A percentile compares a stretch with the other conserved stretches of the same genome.
Evolutionary conservation across 495 filamentous ascomycete species (phyloP).

Genomic region (Clohesyomyces aquaticus): DNA sequence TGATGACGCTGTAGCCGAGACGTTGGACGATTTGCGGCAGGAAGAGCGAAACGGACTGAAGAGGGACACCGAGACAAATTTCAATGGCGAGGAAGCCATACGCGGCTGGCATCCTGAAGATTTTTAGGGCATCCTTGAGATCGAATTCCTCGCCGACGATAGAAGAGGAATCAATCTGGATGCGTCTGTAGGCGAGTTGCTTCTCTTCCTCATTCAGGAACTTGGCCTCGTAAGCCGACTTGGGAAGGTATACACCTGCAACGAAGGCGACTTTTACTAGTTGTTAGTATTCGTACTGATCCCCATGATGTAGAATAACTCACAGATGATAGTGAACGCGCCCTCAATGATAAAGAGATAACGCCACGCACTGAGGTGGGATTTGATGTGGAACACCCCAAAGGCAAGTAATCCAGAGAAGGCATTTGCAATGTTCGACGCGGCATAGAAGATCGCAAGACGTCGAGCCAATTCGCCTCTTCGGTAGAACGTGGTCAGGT

Average conservation of each 20-base stretch:
- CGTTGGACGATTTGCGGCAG: conserved; percentile 72
- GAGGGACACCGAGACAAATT: conserved; percentile 74
- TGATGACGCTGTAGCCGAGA: conserved; percentile 65
- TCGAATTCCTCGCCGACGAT: conserved; percentile 72
- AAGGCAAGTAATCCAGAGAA: conserved; percentile 76
- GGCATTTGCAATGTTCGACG: conserved; percentile 71
- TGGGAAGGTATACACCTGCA: conserved; percentile 72
- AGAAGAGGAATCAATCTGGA: conserved; percentile 73
- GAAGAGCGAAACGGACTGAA: conserved; percentile 72
- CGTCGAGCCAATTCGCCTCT: conserved; percentile 76
- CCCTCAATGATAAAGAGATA: conserved; percentile 83
- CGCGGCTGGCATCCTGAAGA: conserved; percentile 66
- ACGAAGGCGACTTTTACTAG: conserved; percentile 59
- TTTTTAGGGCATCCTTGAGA: conserved; percentile 63
- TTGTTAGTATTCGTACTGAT: conserved; percentile 6
- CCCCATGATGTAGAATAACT: conserved; percentile 4
- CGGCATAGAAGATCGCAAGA: conserved; percentile 78
- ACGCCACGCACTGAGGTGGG: conserved; percentile 62
- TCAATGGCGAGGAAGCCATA: conserved; percentile 70
- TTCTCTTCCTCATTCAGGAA: conserved; percentile 71
- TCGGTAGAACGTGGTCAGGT: conserved; percentile 64
- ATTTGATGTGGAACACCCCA: conserved; percentile 73
- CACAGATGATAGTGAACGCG: conserved; percentile 59
- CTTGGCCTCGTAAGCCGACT: conserved; percentile 61
- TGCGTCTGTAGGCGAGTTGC: conserved; percentile 70